Evolutionary conservation across 164 flowering plant species (phyloP).

Genomic region (Vitis rupestris): DNA sequence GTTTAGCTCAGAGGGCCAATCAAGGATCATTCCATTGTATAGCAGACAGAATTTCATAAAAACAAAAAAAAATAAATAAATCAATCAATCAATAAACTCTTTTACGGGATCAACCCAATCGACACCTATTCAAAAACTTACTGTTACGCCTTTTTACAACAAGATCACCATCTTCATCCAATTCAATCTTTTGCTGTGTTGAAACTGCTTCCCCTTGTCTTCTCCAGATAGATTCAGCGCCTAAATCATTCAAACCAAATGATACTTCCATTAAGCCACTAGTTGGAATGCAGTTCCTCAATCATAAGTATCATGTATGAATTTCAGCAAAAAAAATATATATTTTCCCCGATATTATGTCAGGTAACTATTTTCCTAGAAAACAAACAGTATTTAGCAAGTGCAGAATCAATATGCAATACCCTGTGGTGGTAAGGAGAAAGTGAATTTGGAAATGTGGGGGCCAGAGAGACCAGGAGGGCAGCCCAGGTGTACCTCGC

Average conservation of each 20-base stretch:
- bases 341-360: too few species aligned
- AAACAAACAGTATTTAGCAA: not conserved
- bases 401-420: too few species aligned
- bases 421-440: conserved; percentile 40
- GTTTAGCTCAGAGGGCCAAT: too few species aligned
- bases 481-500: conserved; percentile 90
- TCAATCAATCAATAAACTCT: too few species aligned
- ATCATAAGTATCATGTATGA: too few species aligned
- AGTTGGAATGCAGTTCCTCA: too few species aligned
- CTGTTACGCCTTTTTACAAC: conserved; percentile 58
- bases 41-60: too few species aligned
- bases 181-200: conserved; percentile 13
- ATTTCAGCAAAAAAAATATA: too few species aligned
- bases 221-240: conserved; percentile 11
- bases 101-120: not conserved
- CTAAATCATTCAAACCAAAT: conserved; percentile 3
- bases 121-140: conserved; percentile 25
- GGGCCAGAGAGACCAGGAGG: conserved; percentile 60
- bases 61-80: too few species aligned
- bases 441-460: conserved; percentile 59
- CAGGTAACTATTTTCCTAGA: not conserved
- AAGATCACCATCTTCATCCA: conserved; percentile 91
- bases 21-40: too few species aligned
- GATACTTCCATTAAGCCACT: not conserved
- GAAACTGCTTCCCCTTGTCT: conserved; percentile 26